Percentiles rank a stretch among this genome's conserved stretches.
Evolutionary conservation across 1,284 basidiomycete species (phyloP).

Genomic region (Malassezia restricta): DNA sequence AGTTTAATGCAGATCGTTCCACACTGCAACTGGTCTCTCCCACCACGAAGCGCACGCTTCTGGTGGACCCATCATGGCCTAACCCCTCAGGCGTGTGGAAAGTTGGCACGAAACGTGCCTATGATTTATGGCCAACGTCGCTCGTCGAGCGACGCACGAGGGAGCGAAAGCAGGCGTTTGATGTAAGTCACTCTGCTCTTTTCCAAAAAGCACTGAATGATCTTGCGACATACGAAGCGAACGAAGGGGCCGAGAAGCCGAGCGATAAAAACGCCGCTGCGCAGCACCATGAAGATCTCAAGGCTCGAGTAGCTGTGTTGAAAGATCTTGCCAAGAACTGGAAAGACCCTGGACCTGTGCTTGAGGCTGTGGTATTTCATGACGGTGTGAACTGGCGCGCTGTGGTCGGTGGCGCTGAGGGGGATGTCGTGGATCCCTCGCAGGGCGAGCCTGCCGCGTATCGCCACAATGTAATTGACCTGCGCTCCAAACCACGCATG

Average conservation of each 20-base stretch:
- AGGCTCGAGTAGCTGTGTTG: slow-evolving; percentile 35
- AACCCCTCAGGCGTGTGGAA: slow-evolving; percentile 45
- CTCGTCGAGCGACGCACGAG: slow-evolving; percentile 36
- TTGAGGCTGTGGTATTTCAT: slow-evolving; percentile 45
- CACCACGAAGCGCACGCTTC: slow-evolving; percentile 35
- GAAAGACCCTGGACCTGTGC: slow-evolving; percentile 41
- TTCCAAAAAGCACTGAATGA: slow-evolving; percentile 31
- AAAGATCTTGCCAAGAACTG: slow-evolving; percentile 37
- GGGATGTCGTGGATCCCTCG: slow-evolving; percentile 31
- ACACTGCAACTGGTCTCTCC: slow-evolving; percentile 35
- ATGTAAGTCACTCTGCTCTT: slow-evolving; percentile 36
- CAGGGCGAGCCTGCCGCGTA: slow-evolving; percentile 26
- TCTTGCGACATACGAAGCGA: slow-evolving; percentile 25
- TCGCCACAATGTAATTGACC: slow-evolving; percentile 26
- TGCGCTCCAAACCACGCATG: slow-evolving; percentile 27
- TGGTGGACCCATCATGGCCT: slow-evolving; percentile 23
- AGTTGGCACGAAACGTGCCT: slow-evolving; percentile 43
- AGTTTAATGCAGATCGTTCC: background rate
- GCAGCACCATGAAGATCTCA: slow-evolving; percentile 34
- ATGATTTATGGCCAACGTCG: slow-evolving; percentile 45
- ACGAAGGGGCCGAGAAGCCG: slow-evolving; percentile 2
- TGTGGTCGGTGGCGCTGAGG: slow-evolving; percentile 45
- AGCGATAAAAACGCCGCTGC: slow-evolving; percentile 4
- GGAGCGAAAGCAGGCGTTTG: slow-evolving; percentile 39
- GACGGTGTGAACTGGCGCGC: slow-evolving; percentile 45